Evolutionary conservation across 1,284 basidiomycete genomes (phyloP).

Genomic region (Apiotrichum veenhuisii): DNA sequence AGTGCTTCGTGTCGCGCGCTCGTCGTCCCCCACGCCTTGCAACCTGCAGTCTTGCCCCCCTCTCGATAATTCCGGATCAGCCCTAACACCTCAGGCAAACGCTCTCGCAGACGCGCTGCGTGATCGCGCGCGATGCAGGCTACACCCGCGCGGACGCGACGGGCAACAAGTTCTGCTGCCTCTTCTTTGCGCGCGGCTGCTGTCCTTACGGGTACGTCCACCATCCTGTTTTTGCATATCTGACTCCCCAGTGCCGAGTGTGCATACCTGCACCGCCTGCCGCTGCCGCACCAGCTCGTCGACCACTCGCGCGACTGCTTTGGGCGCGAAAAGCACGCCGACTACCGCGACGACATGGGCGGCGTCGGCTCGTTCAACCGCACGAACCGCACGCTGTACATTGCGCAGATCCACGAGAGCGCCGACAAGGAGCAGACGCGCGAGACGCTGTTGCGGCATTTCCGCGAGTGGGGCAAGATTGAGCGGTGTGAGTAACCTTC

Average conservation of each 20-base stretch:
- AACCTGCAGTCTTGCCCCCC: too few relatives aligned
- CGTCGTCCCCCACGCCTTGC: too few relatives aligned
- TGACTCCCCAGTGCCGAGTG: constrained; percentile 67
- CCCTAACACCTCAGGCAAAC: constrained; percentile 68
- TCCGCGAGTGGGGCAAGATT: constrained; percentile 96
- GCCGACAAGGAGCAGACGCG: constrained; percentile 82
- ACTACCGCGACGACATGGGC: constrained; percentile 99
- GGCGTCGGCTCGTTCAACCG: constrained; percentile 94
- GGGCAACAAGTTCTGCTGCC: constrained; percentile 84
- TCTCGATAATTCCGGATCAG: neutral
- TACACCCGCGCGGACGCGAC: constrained; percentile 90
- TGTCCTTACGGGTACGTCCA: constrained; percentile 77
- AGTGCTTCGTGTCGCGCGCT: too few relatives aligned
- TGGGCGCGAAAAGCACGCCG: constrained; percentile 92
- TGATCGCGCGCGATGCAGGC: constrained; percentile 82
- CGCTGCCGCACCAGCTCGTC: constrained; percentile 67
- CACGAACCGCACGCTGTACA: constrained; percentile 90
- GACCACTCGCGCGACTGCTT: constrained; percentile 96
- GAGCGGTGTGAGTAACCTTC: constrained; percentile 80
- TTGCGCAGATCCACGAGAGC: constrained; percentile 89
- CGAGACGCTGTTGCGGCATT: constrained; percentile 83
- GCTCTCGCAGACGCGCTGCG: constrained; percentile 68
- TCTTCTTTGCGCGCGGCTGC: constrained; percentile 93
- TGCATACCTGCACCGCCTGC: constrained; percentile 85
- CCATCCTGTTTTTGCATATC: neutral